Conservation (phyloP, 2,329 filamentous ascomycete species). For the Pseudocercospora fuligena region DNA sequence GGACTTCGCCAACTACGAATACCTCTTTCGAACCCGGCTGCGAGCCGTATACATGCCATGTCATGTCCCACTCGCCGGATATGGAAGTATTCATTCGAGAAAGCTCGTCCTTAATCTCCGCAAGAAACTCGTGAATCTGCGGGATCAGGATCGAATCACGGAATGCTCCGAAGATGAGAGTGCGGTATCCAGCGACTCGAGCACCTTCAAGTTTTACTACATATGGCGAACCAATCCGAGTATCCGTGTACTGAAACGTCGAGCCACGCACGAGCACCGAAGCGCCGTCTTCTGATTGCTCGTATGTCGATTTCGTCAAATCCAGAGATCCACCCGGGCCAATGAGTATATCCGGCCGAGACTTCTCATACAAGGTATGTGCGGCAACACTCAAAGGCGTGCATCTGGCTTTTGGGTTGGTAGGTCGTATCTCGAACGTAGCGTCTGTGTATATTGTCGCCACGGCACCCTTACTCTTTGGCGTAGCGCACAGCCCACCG, state of each 20-base stretch:
- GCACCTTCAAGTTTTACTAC: constrained; percentile 31
- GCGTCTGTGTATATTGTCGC: constrained; percentile 43
- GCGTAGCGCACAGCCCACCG: constrained; percentile 53
- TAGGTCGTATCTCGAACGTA: constrained; percentile 57
- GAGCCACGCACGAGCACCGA: constrained; percentile 7
- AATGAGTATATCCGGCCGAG: constrained; percentile 54
- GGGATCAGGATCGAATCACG: constrained; percentile 27
- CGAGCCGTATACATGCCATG: constrained; percentile 10
- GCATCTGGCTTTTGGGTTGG: constrained; percentile 48
- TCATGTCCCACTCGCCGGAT: constrained; percentile 5
- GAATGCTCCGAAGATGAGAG: constrained; percentile 25
- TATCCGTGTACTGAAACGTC: constrained; percentile 1
- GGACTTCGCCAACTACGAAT: constrained; percentile 11
- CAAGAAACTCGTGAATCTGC: constrained; percentile 26
- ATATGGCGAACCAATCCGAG: background rate
- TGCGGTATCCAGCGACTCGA: constrained; percentile 18
- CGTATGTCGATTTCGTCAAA: constrained; percentile 8
- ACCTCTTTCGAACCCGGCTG: background rate
- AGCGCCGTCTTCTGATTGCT: background rate
- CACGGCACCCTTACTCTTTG: constrained; percentile 46
- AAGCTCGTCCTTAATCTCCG: background rate
- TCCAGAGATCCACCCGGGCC: constrained; percentile 54
- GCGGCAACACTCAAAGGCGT: constrained; percentile 57
- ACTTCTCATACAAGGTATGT: constrained; percentile 62
- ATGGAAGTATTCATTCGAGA: background rate